These are phyloP conservation scores for Yamadazyma endophytica DNA, from an alignment of 805 yeast genomes.

Conservation along the genomic window DNA sequence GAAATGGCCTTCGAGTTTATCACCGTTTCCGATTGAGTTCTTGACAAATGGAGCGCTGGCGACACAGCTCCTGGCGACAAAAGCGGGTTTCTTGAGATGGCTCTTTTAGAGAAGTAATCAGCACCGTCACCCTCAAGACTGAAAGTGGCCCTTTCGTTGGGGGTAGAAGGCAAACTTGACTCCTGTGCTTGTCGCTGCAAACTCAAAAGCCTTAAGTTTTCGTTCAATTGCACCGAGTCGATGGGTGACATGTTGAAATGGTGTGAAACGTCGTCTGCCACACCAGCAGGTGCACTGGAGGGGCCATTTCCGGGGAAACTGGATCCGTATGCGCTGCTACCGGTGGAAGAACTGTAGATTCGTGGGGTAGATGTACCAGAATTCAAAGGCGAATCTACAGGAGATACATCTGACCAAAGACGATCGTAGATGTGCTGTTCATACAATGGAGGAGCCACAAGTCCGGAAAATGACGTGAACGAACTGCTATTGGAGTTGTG, in stretches of 20 bases:
- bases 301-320: conserved; percentile 1
- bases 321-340: conserved; percentile 2
- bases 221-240: conserved; percentile 41
- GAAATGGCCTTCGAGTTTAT: conserved; percentile 35
- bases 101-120: conserved; percentile 33
- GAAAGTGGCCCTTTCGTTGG: conserved; percentile 29
- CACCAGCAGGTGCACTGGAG: conserved; percentile 1
- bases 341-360: conserved; percentile 1
- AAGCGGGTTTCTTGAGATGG: conserved; percentile 14
- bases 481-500: conserved; percentile 24
- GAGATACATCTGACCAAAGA: conserved; percentile 65
- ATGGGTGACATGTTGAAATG: conserved; percentile 28
- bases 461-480: conserved; percentile 30
- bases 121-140: conserved; percentile 27
- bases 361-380: conserved; percentile 42
- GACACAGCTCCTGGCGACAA: conserved; percentile 40
- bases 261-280: conserved; percentile 4
- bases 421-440: conserved; percentile 78
- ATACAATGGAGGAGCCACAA: conserved; percentile 83
- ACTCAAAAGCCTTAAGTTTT: conserved; percentile 49
- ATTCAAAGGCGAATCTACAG: conserved; percentile 40
- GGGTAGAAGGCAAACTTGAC: conserved; percentile 10
- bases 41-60: conserved; percentile 57
- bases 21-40: conserved; percentile 46
- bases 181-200: conserved; percentile 42